These are phyloP conservation scores for Auricularia heimuer DNA, from an alignment of 768 basidiomycete genomes.

Conservation along the genomic window DNA sequence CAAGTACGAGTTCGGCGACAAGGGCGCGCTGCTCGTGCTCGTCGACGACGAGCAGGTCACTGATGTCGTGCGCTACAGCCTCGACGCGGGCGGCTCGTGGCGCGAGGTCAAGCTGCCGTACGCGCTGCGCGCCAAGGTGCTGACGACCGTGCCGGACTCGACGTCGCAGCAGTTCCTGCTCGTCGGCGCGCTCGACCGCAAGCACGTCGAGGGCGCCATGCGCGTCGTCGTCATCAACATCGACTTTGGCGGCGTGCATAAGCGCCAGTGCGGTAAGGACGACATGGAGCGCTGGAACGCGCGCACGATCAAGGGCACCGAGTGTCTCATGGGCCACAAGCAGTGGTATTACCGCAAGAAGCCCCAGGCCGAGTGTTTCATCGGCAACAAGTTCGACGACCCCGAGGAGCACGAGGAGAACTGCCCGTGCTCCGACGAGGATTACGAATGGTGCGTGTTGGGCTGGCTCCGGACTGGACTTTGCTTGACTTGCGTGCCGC, in stretches of 20 bases:
- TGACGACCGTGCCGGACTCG: slow-evolving; percentile 90
- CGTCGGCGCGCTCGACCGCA: slow-evolving; percentile 62
- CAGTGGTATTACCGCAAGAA: slow-evolving; percentile 93
- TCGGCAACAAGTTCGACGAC: slow-evolving; percentile 83
- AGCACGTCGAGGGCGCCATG: slow-evolving; percentile 44
- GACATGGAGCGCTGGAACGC: slow-evolving; percentile 93
- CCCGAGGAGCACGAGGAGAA: slow-evolving; percentile 74
- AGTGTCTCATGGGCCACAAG: slow-evolving; percentile 95
- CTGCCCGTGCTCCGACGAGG: slow-evolving; percentile 76
- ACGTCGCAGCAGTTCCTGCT: slow-evolving; percentile 95
- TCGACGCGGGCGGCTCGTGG: slow-evolving; percentile 52
- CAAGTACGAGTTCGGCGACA: slow-evolving; percentile 95
- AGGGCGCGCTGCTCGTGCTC: slow-evolving; percentile 65
- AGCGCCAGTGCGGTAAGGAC: slow-evolving; percentile 50
- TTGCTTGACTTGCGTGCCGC: not conserved
- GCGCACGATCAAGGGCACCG: slow-evolving; percentile 43
- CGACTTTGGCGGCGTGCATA: slow-evolving; percentile 65
- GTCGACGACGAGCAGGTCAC: slow-evolving; percentile 79
- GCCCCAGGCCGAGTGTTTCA: slow-evolving; percentile 72
- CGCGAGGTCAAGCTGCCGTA: slow-evolving; percentile 50
- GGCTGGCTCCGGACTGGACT: not conserved
- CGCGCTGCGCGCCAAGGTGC: slow-evolving; percentile 56
- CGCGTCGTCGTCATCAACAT: slow-evolving; percentile 67
- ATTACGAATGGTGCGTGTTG: slow-evolving; percentile 78
- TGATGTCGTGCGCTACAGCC: slow-evolving; percentile 63